These are phyloP conservation scores for Roridomyces roridus DNA, from an alignment of 768 basidiomycete species.

Conservation along the genomic window DNA sequence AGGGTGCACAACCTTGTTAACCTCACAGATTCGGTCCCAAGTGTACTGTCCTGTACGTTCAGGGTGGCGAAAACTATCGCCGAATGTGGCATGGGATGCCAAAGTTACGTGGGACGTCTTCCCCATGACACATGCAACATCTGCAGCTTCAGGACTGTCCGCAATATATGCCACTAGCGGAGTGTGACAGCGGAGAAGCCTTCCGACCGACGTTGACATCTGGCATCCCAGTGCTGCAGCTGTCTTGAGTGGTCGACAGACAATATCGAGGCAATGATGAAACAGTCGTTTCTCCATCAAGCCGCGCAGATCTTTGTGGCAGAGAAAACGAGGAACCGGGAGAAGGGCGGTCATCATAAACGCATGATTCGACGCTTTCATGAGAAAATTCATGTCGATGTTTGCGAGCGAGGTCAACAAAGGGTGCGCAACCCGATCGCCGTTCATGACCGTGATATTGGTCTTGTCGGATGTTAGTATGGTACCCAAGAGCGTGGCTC, in stretches of 20 bases:
- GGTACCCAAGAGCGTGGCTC: conserved; percentile 14
- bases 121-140: conserved; percentile 17
- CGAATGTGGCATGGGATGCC: conserved; percentile 20
- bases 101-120: conserved; percentile 19
- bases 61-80: not conserved
- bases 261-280: conserved; percentile 23
- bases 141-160: conserved; percentile 19
- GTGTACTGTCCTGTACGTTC: conserved; percentile 9
- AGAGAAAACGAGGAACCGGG: conserved; percentile 24
- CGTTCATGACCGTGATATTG: conserved; percentile 27
- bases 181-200: conserved; percentile 7
- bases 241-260: conserved; percentile 21
- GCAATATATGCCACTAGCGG: conserved; percentile 23
- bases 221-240: conserved; percentile 10
- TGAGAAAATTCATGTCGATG: conserved; percentile 15
- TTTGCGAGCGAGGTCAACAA: conserved; percentile 23
- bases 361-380: conserved; percentile 21
- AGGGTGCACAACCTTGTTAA: not conserved
- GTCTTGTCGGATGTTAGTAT: conserved; percentile 29
- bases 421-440: conserved; percentile 24
- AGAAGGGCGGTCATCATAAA: conserved; percentile 26
- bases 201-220: conserved; percentile 12
- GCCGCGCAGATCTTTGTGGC: conserved; percentile 19
- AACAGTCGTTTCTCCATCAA: conserved; percentile 28
- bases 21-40: not conserved